Evolutionary conservation across 1,139 yeast genomes (phyloP), one percentile per base, ranked within the genome.

Genomic region (Debaryomycetaceae sp.): DNA sequence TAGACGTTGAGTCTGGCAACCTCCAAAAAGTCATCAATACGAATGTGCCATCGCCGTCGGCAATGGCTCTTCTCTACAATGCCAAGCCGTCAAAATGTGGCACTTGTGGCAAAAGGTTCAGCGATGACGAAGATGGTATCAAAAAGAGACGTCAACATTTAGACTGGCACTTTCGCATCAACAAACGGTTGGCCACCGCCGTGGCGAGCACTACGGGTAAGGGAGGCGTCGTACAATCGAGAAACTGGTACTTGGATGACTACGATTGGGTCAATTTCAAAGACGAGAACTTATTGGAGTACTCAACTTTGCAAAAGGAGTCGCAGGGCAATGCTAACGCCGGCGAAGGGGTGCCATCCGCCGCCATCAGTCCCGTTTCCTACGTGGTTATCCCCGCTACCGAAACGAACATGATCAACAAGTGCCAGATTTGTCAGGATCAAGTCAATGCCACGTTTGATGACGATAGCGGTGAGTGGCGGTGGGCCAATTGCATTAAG

Each of bases 141-240:
- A 60, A 56, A 15, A 56, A 52, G 28, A 68, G 71, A 36, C 69
- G 82, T 38, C 46, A 64, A 27, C 98, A 91, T 56, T 62, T 86
- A 45, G 98, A 91, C 57, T 91, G 97, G 97, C 98, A 91, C 62
- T 88, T 88, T 63, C 75, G 97, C 48, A 83, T 86, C 34, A 89
- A 86, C 54, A 84, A 83, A 49, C 81, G 84, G 46, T 63, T 83
- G 31, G 75, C 83, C 29, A 41, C 39, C 17, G 46, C 43, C 28
- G 39, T 42, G 8, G 21, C 25, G 10, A 24, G 24, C 16, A 36
- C 44, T 16, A 25, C 24, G 12, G 39, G 41, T 15, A 31, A 40
- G 2, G 50, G 46, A 6, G 45, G 59, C 10, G 60, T 59, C 30
- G 75, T 78, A 21, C 86, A 85, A 53, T 77, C 85, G 31, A 65